Conservation (phyloP, 2,329 filamentous ascomycete genomes). For the Colletotrichum sp. region DNA sequence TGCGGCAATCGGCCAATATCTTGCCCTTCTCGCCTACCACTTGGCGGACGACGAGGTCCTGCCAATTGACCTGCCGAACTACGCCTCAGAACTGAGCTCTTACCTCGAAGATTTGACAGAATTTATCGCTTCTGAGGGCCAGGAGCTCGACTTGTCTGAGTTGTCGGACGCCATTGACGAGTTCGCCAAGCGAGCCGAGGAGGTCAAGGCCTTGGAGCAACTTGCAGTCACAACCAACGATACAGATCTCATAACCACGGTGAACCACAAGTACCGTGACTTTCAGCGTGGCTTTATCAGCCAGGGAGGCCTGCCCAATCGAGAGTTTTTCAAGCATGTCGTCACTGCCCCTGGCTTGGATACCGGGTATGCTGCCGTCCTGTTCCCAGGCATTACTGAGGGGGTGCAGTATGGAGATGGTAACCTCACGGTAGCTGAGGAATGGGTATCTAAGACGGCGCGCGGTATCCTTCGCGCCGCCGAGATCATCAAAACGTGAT, state of each 20-base stretch:
- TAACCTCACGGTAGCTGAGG: constrained; percentile 31
- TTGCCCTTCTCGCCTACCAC: constrained; percentile 43
- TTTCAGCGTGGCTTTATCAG: constrained; percentile 55
- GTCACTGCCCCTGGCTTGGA: constrained; percentile 53
- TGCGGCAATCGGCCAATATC: constrained; percentile 56
- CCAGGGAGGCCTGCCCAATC: constrained; percentile 49
- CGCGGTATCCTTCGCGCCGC: constrained; percentile 37
- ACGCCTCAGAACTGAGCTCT: constrained; percentile 40
- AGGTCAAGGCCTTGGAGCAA: constrained; percentile 35
- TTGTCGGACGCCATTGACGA: constrained; percentile 42
- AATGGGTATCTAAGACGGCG: constrained; percentile 41
- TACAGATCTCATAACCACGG: constrained; percentile 33
- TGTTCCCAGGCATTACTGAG: constrained; percentile 67
- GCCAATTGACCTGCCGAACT: constrained; percentile 46
- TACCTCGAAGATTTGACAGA: constrained; percentile 43
- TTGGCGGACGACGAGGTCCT: constrained; percentile 42
- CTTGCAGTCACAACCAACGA: constrained; percentile 33
- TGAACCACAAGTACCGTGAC: constrained; percentile 53
- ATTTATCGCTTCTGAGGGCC: constrained; percentile 33
- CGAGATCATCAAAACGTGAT: constrained; percentile 35
- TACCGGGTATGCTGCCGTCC: constrained; percentile 47
- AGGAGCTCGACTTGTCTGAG: constrained; percentile 39
- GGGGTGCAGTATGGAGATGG: constrained; percentile 64
- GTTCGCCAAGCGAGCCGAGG: constrained; percentile 36
- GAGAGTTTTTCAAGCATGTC: constrained; percentile 51